phyloP scores from a whole-genome alignment of 495 filamentous ascomycete species.

The Penicillium egyptiacum region DNA sequence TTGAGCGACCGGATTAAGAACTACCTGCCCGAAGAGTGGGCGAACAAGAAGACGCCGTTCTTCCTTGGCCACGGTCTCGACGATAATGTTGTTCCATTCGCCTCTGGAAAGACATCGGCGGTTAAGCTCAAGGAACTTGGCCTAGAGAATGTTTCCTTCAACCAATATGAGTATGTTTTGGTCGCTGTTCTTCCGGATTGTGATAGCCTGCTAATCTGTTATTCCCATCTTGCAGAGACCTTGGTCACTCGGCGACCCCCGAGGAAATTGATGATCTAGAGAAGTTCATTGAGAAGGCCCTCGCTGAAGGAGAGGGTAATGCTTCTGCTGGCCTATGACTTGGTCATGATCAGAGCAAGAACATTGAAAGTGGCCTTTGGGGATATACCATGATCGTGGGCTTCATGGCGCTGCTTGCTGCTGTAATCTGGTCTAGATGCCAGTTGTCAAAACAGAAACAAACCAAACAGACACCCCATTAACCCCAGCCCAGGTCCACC shows the following conservation, averaged over 20 bases:
- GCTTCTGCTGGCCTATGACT: conserved; percentile 52
- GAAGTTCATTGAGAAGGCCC: conserved; percentile 61
- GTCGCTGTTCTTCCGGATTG: neutral
- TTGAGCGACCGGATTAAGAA: conserved; percentile 69
- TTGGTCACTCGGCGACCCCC: conserved; percentile 74
- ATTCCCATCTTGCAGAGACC: conserved; percentile 45
- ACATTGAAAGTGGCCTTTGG: conserved; percentile 10
- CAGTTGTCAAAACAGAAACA: neutral
- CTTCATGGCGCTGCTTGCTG: conserved; percentile 52
- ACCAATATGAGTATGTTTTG: conserved; percentile 66
- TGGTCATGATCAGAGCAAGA: conserved; percentile 16
- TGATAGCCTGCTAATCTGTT: conserved; percentile 19
- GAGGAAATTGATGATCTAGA: conserved; percentile 85
- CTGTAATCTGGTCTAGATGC: conserved; percentile 35
- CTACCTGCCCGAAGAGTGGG: conserved; percentile 59
- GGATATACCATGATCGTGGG: conserved; percentile 35
- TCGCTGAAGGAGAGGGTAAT: conserved; percentile 62
- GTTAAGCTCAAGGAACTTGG: conserved; percentile 63
- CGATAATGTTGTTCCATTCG: conserved; percentile 67
- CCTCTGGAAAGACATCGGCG: conserved; percentile 65
- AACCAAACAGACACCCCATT: conserved; percentile 1
- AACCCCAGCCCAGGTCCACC: neutral
- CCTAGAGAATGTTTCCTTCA: conserved; percentile 67
- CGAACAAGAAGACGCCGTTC: conserved; percentile 78
- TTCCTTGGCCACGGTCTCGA: conserved; percentile 82